Conservation (phyloP, 495 filamentous ascomycete species). For the Sabuloglossum arenarium region DNA sequence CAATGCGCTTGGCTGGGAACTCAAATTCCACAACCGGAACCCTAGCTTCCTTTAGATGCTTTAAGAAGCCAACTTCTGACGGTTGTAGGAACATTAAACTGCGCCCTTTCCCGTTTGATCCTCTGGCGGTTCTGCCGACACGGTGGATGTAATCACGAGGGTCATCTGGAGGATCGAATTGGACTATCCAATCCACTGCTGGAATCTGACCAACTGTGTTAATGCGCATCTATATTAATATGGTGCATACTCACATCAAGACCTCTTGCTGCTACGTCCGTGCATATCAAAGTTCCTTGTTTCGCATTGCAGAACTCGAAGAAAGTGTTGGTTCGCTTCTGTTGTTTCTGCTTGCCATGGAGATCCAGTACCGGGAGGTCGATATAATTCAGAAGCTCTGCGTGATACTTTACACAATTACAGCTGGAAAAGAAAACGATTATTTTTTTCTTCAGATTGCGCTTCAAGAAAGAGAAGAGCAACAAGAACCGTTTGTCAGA, state of each 20-base stretch:
- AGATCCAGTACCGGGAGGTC: slow-evolving; percentile 76
- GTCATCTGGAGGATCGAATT: slow-evolving; percentile 87
- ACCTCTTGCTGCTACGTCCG: slow-evolving; percentile 85
- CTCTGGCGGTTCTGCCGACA: slow-evolving; percentile 84
- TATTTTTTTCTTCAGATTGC: slow-evolving; percentile 79
- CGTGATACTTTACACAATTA: slow-evolving; percentile 83
- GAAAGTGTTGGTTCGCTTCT: slow-evolving; percentile 92
- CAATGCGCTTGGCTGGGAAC: slow-evolving; percentile 76
- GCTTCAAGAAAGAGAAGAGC: slow-evolving; percentile 89
- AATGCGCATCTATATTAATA: not conserved
- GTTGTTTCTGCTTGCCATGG: slow-evolving; percentile 93
- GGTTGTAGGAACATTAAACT: slow-evolving; percentile 86
- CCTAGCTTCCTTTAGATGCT: slow-evolving; percentile 74
- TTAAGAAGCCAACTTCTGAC: slow-evolving; percentile 76
- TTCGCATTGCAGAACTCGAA: slow-evolving; percentile 96
- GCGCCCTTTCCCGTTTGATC: slow-evolving; percentile 60
- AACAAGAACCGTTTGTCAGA: slow-evolving; percentile 85
- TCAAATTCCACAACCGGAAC: slow-evolving; percentile 94
- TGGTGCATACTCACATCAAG: slow-evolving; percentile 41
- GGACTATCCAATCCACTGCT: slow-evolving; percentile 84
- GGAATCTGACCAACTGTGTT: slow-evolving; percentile 37
- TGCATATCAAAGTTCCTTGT: slow-evolving; percentile 80
- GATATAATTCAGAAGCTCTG: slow-evolving; percentile 88
- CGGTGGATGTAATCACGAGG: slow-evolving; percentile 90
- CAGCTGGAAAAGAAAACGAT: slow-evolving; percentile 95